Conservation (phyloP, 1,284 basidiomycete genomes). For the Rhodotorula glutinis region DNA sequence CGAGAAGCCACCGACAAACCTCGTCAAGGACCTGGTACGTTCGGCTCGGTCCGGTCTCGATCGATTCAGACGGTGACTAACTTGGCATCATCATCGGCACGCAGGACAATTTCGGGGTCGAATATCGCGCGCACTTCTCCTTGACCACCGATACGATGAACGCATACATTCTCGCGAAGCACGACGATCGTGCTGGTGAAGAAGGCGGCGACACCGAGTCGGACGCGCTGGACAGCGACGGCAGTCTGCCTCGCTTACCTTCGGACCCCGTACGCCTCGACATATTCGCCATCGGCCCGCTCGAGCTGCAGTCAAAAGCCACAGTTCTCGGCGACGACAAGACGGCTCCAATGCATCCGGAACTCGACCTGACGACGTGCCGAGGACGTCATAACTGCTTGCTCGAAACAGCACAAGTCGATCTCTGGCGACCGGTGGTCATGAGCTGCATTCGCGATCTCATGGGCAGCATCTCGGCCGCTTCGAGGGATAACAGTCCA, state of each 20-base stretch:
- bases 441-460: conserved; percentile 34
- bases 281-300: conserved; percentile 27
- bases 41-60: too few species aligned
- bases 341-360: not conserved
- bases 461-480: conserved; percentile 17
- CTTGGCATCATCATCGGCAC: fast-evolving
- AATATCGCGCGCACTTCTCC: conserved; percentile 15
- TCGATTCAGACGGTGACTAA: too few species aligned
- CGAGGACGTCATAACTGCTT: conserved; percentile 26
- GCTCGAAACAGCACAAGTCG: conserved; percentile 27
- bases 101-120: conserved; percentile 17
- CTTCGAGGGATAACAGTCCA: not conserved
- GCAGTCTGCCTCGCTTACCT: conserved; percentile 13
- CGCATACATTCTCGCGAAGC: conserved; percentile 33
- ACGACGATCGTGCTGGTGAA: not conserved
- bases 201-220: not conserved
- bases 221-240: not conserved
- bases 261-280: conserved; percentile 36
- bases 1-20: not conserved
- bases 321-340: conserved; percentile 15
- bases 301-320: conserved; percentile 18
- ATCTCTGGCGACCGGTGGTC: conserved; percentile 37
- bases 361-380: conserved; percentile 13
- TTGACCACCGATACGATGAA: conserved; percentile 27
- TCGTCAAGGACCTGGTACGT: conserved; percentile 13